These are phyloP conservation scores for Sarocladium strictum DNA, from an alignment of 2,329 filamentous ascomycete genomes.

Conservation along the genomic window DNA sequence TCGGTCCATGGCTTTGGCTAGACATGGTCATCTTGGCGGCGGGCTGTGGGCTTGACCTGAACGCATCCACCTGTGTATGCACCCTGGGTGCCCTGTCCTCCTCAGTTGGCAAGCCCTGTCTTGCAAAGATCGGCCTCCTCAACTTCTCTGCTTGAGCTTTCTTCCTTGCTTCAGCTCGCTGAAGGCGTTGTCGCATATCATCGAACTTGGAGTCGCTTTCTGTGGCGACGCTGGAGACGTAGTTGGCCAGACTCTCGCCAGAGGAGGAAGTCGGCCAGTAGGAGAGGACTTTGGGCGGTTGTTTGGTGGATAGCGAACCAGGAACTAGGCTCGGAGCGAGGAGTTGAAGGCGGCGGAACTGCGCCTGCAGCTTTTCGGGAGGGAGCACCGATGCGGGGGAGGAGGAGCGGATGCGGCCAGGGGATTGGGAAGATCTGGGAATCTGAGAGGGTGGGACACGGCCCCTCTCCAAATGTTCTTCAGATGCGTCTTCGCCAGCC, in stretches of 20 bases:
- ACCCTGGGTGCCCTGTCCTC: constrained; percentile 3
- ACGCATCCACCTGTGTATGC: constrained; percentile 11
- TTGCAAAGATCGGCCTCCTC: constrained; percentile 23
- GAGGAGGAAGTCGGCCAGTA: constrained; percentile 33
- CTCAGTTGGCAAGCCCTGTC: constrained; percentile 17
- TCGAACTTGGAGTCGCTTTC: constrained; percentile 30
- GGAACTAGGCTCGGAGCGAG: constrained; percentile 24
- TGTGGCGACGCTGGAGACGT: constrained; percentile 31
- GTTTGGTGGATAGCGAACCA: constrained; percentile 20
- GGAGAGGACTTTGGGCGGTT: constrained; percentile 25
- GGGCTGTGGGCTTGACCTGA: constrained; percentile 11
- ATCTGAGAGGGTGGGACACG: constrained; percentile 3
- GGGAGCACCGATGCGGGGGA: constrained; percentile 15
- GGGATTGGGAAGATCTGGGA: constrained; percentile 9
- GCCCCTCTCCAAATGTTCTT: background rate
- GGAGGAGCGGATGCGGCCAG: constrained; percentile 9
- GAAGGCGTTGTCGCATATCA: constrained; percentile 25
- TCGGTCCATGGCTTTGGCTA: constrained; percentile 32
- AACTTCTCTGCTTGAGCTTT: constrained; percentile 28
- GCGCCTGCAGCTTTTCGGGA: constrained; percentile 23
- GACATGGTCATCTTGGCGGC: constrained; percentile 26
- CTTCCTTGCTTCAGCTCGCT: constrained; percentile 26
- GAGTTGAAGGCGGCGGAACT: constrained; percentile 22
- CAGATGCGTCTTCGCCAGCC: constrained; percentile 7
- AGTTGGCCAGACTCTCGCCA: constrained; percentile 27